Base-by-base conservation (phyloP, 441 rosid genomes). In the Adansonia madagascariensis region DNA sequence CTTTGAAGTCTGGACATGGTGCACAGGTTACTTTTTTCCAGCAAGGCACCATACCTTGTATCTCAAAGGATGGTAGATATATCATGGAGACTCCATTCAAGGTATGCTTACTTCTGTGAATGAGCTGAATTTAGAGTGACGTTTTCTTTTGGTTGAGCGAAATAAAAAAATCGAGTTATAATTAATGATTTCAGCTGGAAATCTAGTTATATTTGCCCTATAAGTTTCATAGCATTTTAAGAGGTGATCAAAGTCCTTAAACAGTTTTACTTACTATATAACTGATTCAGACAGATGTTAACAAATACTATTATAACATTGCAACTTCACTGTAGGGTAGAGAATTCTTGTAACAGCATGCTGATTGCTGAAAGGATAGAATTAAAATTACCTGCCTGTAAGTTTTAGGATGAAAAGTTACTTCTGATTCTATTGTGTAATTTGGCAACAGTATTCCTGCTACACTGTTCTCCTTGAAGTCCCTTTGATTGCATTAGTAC, bases 31-130 rank as follows among this genome's bases (percentile, higher is more conserved):
- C 91, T 55, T 94, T 94, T 87, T 97, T 97, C 88, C 97, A 88
- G 91, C 99, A 97, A 85, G 99, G 98, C 82, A 93, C 99, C 78
- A 84, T 92, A 78, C 99, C 98, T 49, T 94, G 97, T 75, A 72
- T 97, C 79, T 86, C 97, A 56, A 90, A 90, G 76, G 97, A 97
- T 81, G 99, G 98, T 64, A 91, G 95, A 87, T 84, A 92, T 81
- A 89, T 97, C 80, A 93, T 97, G 99, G 98, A 94, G 84, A 87
- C 94, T 81, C 98, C 98, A 80, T 94, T 83, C 88, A 92, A 85
- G 79, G 98, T 93, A 89, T 55, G 92, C 56, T 71, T 72, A 72
- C 67, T 57, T 44, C 69, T 57, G 22, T 31, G 18, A 46, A 71
- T 63, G 39, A 52, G 46, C 75, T 71, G 60, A 57, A 57, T 70